Percentiles rank a stretch among this genome's conserved stretches.
Evolutionary conservation across 805 yeast species (phyloP).

Genomic region (Suhomyces sp.): DNA sequence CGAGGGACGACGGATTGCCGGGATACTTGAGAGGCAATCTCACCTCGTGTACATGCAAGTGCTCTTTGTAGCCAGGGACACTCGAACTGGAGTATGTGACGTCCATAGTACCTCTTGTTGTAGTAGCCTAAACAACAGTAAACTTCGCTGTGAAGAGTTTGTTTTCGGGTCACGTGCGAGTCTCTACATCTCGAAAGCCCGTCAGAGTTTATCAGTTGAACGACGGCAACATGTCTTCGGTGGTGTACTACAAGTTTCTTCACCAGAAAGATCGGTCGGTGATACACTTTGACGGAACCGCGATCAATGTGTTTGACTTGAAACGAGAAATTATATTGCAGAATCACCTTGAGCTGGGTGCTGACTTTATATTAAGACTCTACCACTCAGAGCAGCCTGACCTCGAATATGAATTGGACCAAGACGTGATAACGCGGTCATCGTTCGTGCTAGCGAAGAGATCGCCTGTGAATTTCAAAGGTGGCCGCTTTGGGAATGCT

Average conservation of each 20-base stretch:
- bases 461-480: constrained; percentile 58
- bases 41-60: constrained; percentile 15
- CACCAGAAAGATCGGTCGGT: constrained; percentile 80
- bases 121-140: background rate
- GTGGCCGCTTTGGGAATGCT: constrained; percentile 41
- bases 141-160: background rate
- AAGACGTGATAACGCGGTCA: constrained; percentile 87
- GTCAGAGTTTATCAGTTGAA: background rate
- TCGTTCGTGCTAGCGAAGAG: constrained; percentile 78
- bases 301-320: constrained; percentile 89
- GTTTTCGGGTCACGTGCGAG: background rate
- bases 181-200: background rate
- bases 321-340: constrained; percentile 84
- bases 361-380: constrained; percentile 74
- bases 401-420: constrained; percentile 80
- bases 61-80: constrained; percentile 18
- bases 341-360: constrained; percentile 78
- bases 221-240: constrained; percentile 63
- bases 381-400: constrained; percentile 57
- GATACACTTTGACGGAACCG: constrained; percentile 92
- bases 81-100: constrained; percentile 17
- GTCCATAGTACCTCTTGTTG: constrained; percentile 8
- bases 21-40: constrained; percentile 27
- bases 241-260: constrained; percentile 79
- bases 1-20: background rate